Conservation (phyloP, 1,139 yeast species). For the Suhomyces terraborum region DNA sequence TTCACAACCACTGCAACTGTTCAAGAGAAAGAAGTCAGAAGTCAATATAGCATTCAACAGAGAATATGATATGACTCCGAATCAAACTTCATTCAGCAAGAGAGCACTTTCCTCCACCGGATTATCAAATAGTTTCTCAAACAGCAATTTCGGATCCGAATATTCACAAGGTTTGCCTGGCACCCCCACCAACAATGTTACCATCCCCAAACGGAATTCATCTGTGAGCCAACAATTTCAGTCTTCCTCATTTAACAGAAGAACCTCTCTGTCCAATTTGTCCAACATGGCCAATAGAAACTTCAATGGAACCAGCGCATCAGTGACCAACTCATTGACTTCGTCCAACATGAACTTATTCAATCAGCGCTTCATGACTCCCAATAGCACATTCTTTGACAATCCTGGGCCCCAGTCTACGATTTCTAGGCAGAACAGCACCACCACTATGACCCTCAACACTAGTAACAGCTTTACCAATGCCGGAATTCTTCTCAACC, state of each 20-base stretch:
- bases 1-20: constrained; percentile 26
- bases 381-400: constrained; percentile 34
- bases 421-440: constrained; percentile 20
- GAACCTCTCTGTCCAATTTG: constrained; percentile 23
- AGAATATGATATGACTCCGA: constrained; percentile 16
- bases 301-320: constrained; percentile 10
- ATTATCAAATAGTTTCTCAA: constrained; percentile 9
- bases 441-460: constrained; percentile 14
- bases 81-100: constrained; percentile 18
- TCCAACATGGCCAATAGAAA: constrained; percentile 10
- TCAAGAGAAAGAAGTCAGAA: constrained; percentile 48
- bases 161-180: constrained; percentile 5
- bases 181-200: constrained; percentile 6
- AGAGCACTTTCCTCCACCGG: constrained; percentile 18
- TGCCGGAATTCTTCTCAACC: not conserved
- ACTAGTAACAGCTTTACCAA: constrained; percentile 3
- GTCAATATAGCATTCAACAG: constrained; percentile 23
- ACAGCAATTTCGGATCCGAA: constrained; percentile 4
- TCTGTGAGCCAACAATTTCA: constrained; percentile 20
- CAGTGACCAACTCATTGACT: constrained; percentile 25
- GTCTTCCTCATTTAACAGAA: constrained; percentile 24
- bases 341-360: constrained; percentile 31
- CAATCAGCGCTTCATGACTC: constrained; percentile 26
- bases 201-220: constrained; percentile 11
- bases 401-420: constrained; percentile 9